phyloP scores from a whole-genome alignment of 2,329 filamentous ascomycete genomes.

The Sphaerostilbella broomeana region DNA sequence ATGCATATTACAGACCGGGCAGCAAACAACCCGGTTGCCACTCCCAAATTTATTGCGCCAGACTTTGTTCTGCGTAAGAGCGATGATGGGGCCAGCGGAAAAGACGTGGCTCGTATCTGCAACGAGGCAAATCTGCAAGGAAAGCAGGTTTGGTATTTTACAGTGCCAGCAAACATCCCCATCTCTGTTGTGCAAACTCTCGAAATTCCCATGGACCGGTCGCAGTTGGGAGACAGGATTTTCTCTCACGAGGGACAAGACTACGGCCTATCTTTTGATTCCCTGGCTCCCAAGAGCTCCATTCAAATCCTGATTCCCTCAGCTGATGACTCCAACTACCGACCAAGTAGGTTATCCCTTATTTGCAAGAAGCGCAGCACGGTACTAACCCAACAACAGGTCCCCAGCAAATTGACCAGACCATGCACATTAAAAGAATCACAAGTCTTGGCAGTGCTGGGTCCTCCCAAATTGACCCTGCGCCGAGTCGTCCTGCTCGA shows the following conservation, averaged over 20 bases:
- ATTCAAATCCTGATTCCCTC: slow-evolving; percentile 57
- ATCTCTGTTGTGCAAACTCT: slow-evolving; percentile 60
- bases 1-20: slow-evolving; percentile 32
- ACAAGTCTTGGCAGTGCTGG: slow-evolving; percentile 45
- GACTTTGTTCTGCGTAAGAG: slow-evolving; percentile 49
- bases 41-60: slow-evolving; percentile 41
- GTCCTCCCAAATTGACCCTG: slow-evolving; percentile 31
- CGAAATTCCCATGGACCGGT: slow-evolving; percentile 52
- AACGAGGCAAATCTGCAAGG: slow-evolving; percentile 53
- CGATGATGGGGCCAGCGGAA: slow-evolving; percentile 30
- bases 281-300: slow-evolving; percentile 41
- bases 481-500: slow-evolving; percentile 46
- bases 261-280: slow-evolving; percentile 54
- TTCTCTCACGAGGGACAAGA: slow-evolving; percentile 58
- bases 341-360: slow-evolving; percentile 39
- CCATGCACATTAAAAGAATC: slow-evolving; percentile 59
- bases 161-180: slow-evolving; percentile 62
- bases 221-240: slow-evolving; percentile 45
- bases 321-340: slow-evolving; percentile 47
- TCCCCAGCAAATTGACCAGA: slow-evolving; percentile 45
- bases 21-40: slow-evolving; percentile 28
- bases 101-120: slow-evolving; percentile 49
- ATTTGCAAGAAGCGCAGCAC: no score
- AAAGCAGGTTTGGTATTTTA: slow-evolving; percentile 78
- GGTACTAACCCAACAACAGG: no score